Evolutionary conservation across 768 basidiomycete species (phyloP).

Genomic region (Russula foetens): DNA sequence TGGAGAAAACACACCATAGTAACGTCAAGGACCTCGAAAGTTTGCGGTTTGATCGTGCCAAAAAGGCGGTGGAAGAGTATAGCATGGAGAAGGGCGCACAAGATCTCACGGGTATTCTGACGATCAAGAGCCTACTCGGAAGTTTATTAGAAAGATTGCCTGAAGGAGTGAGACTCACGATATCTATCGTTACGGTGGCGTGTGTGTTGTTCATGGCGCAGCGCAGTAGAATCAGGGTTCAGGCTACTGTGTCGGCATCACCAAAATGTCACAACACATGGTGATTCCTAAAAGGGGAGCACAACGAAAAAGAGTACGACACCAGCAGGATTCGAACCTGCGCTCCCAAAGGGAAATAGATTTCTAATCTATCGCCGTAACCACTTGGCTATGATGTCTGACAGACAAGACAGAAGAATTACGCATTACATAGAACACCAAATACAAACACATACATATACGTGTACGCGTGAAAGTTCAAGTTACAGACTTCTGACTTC

Average conservation of each 20-base stretch:
- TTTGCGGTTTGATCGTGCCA: slow-evolving; percentile 68
- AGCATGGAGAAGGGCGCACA: slow-evolving; percentile 69
- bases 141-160: not conserved
- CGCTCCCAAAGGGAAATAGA: slow-evolving; percentile 31
- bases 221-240: not conserved
- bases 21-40: slow-evolving; percentile 74
- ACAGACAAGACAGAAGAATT: too few species aligned
- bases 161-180: slow-evolving; percentile 27
- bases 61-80: slow-evolving; percentile 81
- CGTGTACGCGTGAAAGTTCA: too few species aligned
- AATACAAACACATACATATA: too few species aligned
- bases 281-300: too few species aligned
- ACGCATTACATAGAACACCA: too few species aligned
- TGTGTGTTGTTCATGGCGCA: slow-evolving; percentile 21
- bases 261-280: too few species aligned
- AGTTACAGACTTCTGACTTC: too few species aligned
- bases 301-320: slow-evolving; percentile 23
- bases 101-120: slow-evolving; percentile 61
- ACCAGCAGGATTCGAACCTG: slow-evolving; percentile 40
- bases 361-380: slow-evolving; percentile 69
- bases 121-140: slow-evolving; percentile 57
- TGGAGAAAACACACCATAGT: slow-evolving; percentile 59
- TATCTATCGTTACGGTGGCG: slow-evolving; percentile 43
- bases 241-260: too few species aligned
- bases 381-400: slow-evolving; percentile 66